Evolutionary conservation across 495 filamentous ascomycete genomes (phyloP).

Genomic region (Penicillium riverlandense): DNA sequence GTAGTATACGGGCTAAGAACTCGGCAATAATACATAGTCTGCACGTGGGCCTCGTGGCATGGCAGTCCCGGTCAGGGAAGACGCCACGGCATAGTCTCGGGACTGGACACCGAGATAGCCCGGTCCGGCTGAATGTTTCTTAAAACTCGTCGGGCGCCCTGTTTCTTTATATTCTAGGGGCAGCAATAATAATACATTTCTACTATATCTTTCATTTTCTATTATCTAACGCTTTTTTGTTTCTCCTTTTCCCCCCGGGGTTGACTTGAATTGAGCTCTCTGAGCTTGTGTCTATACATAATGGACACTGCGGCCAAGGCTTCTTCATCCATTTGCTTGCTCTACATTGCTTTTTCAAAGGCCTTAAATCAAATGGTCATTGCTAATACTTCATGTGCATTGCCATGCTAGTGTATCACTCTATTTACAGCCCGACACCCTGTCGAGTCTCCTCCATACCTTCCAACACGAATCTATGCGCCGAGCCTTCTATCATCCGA

Average conservation of each 20-base stretch:
- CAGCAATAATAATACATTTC: too few species aligned
- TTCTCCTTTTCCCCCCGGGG: background rate
- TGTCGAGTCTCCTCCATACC: background rate
- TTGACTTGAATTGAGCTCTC: too few species aligned
- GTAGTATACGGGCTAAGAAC: background rate
- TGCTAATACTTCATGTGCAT: background rate
- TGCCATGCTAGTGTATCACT: background rate
- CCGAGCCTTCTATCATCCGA: background rate
- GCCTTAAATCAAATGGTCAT: too few species aligned
- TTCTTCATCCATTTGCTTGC: background rate
- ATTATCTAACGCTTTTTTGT: too few species aligned
- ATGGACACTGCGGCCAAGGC: background rate
- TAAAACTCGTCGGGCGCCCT: conserved; percentile 3
- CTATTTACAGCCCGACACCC: conserved; percentile 4
- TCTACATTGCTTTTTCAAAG: background rate
- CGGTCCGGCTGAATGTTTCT: conserved; percentile 2
- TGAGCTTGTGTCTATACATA: too few species aligned
- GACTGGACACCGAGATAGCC: conserved; percentile 6
- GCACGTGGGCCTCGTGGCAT: too few species aligned
- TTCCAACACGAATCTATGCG: conserved; percentile 3
- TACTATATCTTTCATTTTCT: background rate
- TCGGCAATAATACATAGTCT: background rate
- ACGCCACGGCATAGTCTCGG: conserved; percentile 10
- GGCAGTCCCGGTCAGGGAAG: background rate
- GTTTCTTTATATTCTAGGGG: conserved; percentile 3